Base-by-base conservation (phyloP, 768 basidiomycete genomes). In the Cystobasidium ongulense region DNA sequence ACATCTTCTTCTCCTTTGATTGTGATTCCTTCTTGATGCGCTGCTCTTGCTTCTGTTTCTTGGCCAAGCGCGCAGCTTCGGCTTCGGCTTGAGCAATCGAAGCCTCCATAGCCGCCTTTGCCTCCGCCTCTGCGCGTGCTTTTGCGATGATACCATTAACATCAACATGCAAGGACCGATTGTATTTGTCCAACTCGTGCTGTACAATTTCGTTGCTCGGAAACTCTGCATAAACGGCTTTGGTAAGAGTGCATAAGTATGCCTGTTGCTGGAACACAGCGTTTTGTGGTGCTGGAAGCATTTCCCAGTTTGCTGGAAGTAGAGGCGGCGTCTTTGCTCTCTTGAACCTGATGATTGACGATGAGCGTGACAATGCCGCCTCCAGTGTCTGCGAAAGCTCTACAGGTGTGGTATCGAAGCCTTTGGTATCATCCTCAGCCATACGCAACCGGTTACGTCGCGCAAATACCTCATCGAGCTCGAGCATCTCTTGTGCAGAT, bases 1-100 rank as follows among this genome's bases (percentile, higher is more conserved):
- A 79, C 75, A 96, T 79, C 75, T 86, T 82, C 85, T 92, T 94
- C 82, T 96, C 92, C 84, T 81, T 82, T 54, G 75, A 21, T 29
- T 36, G 61, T 36, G 73, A 33, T 25, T 66, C 73, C 61, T 74
- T 74, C 33, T 61, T 65, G 31, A 73, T 74, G 78, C 73, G 73
- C 79, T 81, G 75, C 63, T 73, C 87, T 41, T 39, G 39, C 50
- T 67, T 67, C 10, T 8, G 15, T 79, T 85, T 87, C 77, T 88
- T 63, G 72, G 73, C 64, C 33, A 65, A 74, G 76, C 74, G 35
- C 68, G 25, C 67, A 64, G 53, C 76, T 17, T 31, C 73, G 46
- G 67, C 78, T 59, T 62, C 78, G 64, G 54, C 78, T 74, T 27
- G 78, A 35, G 63, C 77, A 71, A 25, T 74, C 75, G 43, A 75